Evolutionary conservation across 2,329 filamentous ascomycete species (phyloP).

Genomic region (Aspergillus fumigatiaffinis): DNA sequence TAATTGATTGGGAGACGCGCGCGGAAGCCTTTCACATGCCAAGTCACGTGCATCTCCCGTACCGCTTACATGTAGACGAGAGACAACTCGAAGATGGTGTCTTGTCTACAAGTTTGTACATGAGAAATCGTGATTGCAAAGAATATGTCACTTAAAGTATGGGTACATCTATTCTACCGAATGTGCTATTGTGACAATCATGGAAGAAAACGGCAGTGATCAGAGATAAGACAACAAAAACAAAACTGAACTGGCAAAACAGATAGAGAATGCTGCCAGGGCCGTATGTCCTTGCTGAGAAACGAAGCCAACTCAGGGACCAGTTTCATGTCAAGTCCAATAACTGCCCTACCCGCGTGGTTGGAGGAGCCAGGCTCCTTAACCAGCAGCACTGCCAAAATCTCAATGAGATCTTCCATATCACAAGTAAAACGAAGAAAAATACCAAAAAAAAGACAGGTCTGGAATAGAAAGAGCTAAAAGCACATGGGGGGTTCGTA

Average conservation of each 20-base stretch:
- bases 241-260: conserved; percentile 9
- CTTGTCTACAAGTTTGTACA: background rate
- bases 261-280: conserved; percentile 3
- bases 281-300: background rate
- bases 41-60: conserved; percentile 5
- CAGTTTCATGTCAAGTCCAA: background rate
- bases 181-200: conserved; percentile 15
- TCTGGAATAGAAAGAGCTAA: conserved; percentile 3
- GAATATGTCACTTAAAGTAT: conserved; percentile 21
- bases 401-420: conserved; percentile 5
- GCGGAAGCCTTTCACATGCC: conserved; percentile 3
- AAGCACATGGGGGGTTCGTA: conserved; percentile 7
- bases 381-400: conserved; percentile 1
- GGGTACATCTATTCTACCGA: conserved; percentile 35
- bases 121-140: conserved; percentile 1
- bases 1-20: background rate
- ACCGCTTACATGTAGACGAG: background rate
- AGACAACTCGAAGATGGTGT: background rate
- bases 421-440: conserved; percentile 4
- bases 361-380: background rate
- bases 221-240: conserved; percentile 6
- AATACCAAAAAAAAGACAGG: conserved; percentile 5
- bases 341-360: background rate
- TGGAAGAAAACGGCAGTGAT: conserved; percentile 10
- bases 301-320: background rate